These are phyloP conservation scores for Beta macrorhiza DNA, from an alignment of 179 eudicot species.

Conservation along the genomic window DNA sequence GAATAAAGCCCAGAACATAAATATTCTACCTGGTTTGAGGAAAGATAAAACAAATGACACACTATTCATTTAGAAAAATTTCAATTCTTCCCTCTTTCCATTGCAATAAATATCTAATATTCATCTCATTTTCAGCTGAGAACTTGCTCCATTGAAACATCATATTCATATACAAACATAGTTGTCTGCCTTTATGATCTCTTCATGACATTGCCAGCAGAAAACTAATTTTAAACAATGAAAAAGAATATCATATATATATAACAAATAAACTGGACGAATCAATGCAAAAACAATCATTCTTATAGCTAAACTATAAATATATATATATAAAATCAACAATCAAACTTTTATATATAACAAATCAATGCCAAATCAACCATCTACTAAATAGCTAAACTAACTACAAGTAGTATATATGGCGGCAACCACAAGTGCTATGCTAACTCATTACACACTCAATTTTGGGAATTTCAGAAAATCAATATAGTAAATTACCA, in stretches of 20 bases:
- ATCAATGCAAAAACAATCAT: too few species aligned
- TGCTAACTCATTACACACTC: too few species aligned
- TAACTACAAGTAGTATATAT: too few species aligned
- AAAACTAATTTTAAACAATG: background rate
- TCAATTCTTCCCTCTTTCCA: background rate
- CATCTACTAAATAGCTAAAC: too few species aligned
- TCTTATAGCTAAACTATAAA: too few species aligned
- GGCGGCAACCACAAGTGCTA: too few species aligned
- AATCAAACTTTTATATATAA: too few species aligned
- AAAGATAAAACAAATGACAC: slow-evolving; percentile 1
- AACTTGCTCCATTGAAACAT: slow-evolving; percentile 21
- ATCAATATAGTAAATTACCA: too few species aligned
- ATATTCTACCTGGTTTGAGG: background rate
- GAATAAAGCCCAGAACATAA: background rate
- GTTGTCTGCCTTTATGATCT: slow-evolving; percentile 36
- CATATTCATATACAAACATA: slow-evolving; percentile 24
- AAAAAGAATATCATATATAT: slow-evolving; percentile 15
- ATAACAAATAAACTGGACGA: too few species aligned
- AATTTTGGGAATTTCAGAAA: too few species aligned
- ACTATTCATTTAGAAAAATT: background rate
- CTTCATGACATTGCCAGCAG: slow-evolving; percentile 28
- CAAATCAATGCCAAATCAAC: too few species aligned
- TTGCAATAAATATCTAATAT: background rate
- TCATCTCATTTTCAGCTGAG: slow-evolving; percentile 11
- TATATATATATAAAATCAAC: too few species aligned